Evolutionary conservation across 768 basidiomycete species (phyloP).

Genomic region (Lactifluus rugatus): DNA sequence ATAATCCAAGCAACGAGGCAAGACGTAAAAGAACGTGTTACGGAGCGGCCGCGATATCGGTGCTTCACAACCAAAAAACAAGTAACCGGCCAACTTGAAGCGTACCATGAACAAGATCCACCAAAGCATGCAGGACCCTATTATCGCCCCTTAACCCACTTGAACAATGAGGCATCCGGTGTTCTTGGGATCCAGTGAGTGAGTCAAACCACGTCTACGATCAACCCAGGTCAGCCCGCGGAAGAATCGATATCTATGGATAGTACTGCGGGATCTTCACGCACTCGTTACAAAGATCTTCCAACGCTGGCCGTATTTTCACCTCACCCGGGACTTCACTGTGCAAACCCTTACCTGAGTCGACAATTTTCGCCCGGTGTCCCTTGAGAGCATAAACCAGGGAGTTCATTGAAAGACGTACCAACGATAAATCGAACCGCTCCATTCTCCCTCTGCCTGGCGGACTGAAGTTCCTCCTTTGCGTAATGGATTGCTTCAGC

Average conservation of each 20-base stretch:
- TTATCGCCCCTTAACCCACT: not conserved
- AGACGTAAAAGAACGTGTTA: not conserved
- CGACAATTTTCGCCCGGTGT: not conserved
- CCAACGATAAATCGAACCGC: conserved; percentile 4
- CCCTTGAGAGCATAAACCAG: not conserved
- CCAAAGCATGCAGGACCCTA: too few relatives aligned
- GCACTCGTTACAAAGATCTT: conserved; percentile 1
- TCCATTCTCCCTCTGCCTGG: not conserved
- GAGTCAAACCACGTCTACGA: not conserved
- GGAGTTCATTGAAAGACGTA: not conserved
- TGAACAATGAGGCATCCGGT: conserved; percentile 3
- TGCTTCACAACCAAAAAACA: too few relatives aligned
- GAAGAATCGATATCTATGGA: not conserved
- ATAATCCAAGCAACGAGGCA: not conserved
- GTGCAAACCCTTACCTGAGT: conserved; percentile 1
- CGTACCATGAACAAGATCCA: too few relatives aligned
- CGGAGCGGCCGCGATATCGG: not conserved
- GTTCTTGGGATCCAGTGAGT: not conserved
- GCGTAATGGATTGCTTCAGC: conserved; percentile 2
- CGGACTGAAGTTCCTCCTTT: not conserved
- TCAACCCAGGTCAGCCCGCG: not conserved
- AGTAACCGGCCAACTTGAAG: too few relatives aligned
- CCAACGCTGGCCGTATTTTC: conserved; percentile 7
- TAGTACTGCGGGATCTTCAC: not conserved
- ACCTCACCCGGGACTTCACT: not conserved